Conservation (phyloP, 257 asterid genomes). For the Pogostemon cablin region DNA sequence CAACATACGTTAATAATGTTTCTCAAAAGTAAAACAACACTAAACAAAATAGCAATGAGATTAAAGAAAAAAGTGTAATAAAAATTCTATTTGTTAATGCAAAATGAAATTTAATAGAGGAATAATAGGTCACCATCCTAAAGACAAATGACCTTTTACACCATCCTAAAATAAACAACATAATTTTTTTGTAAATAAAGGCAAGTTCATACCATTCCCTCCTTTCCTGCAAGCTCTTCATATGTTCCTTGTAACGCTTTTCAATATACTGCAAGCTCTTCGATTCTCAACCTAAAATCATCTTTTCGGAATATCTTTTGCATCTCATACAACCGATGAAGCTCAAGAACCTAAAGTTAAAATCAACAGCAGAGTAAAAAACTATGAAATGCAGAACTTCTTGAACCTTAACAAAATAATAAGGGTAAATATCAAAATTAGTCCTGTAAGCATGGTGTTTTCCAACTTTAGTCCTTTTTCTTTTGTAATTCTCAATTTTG, state of each 20-base stretch:
- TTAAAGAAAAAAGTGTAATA: background rate
- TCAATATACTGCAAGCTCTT: too few species aligned
- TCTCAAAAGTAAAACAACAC: background rate
- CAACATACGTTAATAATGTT: background rate
- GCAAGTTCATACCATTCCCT: too few species aligned
- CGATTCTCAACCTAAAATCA: conserved; percentile 19
- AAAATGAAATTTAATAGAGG: background rate
- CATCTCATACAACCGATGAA: conserved; percentile 46
- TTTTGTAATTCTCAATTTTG: too few species aligned
- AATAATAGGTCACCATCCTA: background rate
- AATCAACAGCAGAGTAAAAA: conserved; percentile 20
- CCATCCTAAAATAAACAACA: too few species aligned
- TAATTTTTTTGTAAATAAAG: too few species aligned
- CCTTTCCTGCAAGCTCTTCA: too few species aligned
- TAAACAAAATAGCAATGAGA: background rate
- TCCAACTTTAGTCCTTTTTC: too few species aligned
- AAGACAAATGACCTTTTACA: background rate
- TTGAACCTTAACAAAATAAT: background rate
- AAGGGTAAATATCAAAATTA: too few species aligned
- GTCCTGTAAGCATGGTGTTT: too few species aligned
- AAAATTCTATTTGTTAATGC: conserved; percentile 1
- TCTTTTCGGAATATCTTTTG: conserved; percentile 45
- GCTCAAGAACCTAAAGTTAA: conserved; percentile 35
- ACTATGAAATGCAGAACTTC: background rate
- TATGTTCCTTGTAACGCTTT: too few species aligned